Percentiles rank a stretch among this genome's conserved stretches.
phyloP scores from a whole-genome alignment of 73 alveolate species.

The Uronychia binucleata region DNA sequence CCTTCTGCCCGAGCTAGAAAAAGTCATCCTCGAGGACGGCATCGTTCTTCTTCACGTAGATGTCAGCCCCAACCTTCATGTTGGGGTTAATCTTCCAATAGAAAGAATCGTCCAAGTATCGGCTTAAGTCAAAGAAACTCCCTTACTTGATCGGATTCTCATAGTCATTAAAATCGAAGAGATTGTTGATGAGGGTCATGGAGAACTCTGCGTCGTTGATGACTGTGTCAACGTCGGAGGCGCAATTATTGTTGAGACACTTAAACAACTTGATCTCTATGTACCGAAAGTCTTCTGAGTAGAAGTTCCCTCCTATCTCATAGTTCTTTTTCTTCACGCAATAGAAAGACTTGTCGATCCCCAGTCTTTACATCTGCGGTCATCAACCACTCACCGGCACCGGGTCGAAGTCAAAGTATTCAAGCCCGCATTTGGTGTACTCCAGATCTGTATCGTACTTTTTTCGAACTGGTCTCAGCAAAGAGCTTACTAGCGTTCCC shows the following conservation, averaged over 20 bases:
- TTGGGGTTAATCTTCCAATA: conserved; percentile 31
- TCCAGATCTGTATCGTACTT: background rate
- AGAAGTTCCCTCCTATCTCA: background rate
- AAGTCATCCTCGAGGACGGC: conserved; percentile 35
- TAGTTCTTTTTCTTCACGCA: background rate
- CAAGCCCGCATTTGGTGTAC: background rate
- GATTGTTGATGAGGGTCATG: background rate
- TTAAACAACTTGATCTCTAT: background rate
- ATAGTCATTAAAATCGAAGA: background rate
- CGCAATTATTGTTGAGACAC: background rate
- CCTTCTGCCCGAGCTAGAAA: conserved; percentile 22
- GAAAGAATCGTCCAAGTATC: conserved; percentile 39
- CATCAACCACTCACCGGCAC: background rate
- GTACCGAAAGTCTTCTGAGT: background rate
- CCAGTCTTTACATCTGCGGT: background rate
- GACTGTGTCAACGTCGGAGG: background rate
- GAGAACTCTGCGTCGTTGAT: background rate
- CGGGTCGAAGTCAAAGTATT: background rate
- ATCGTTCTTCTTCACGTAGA: conserved; percentile 16
- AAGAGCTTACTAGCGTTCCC: background rate
- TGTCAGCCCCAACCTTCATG: conserved; percentile 5
- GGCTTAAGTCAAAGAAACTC: background rate
- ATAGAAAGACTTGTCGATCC: background rate
- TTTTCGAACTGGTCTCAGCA: background rate
- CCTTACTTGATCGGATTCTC: background rate